phyloP scores from a whole-genome alignment of 345 rosid genomes.

The Linum usitatissimum region DNA sequence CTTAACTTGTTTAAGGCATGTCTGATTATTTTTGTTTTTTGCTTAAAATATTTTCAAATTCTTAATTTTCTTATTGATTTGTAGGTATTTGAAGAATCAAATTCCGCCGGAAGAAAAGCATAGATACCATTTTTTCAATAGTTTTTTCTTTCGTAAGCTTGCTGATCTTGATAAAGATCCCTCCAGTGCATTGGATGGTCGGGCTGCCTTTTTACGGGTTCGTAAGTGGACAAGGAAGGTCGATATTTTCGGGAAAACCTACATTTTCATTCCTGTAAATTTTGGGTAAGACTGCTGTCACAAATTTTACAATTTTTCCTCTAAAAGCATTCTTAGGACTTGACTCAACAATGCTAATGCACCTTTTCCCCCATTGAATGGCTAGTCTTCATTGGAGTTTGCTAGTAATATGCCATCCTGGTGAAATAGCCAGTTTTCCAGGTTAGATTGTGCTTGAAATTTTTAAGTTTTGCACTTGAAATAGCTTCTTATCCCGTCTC shows the following conservation, averaged over 20 bases:
- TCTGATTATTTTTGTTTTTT: not conserved
- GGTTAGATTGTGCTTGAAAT: conserved; percentile 38
- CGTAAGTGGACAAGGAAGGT: conserved; percentile 96
- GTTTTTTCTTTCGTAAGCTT: conserved; percentile 97
- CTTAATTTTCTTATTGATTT: conserved; percentile 6
- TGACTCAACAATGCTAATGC: conserved; percentile 10
- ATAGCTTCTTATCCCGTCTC: conserved; percentile 10
- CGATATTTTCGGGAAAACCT: conserved; percentile 85
- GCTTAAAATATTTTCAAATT: not conserved
- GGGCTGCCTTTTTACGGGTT: conserved; percentile 91
- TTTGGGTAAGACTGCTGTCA: conserved; percentile 52
- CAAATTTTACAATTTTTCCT: not conserved
- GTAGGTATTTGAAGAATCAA: conserved; percentile 79
- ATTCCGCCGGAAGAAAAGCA: conserved; percentile 51
- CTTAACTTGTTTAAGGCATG: not conserved
- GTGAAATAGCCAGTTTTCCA: conserved; percentile 53
- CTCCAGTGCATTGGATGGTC: conserved; percentile 85
- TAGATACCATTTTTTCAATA: conserved; percentile 85
- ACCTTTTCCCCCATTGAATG: conserved; percentile 18
- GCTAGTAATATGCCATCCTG: conserved; percentile 87
- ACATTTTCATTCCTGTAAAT: conserved; percentile 88
- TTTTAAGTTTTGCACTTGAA: not conserved
- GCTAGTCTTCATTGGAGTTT: conserved; percentile 98
- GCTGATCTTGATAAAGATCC: conserved; percentile 98
- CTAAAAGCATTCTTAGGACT: conserved; percentile 4